Evolutionary conservation across 805 yeast genomes (phyloP).

Genomic region (Cyberlindnera euphorbiiphila): DNA sequence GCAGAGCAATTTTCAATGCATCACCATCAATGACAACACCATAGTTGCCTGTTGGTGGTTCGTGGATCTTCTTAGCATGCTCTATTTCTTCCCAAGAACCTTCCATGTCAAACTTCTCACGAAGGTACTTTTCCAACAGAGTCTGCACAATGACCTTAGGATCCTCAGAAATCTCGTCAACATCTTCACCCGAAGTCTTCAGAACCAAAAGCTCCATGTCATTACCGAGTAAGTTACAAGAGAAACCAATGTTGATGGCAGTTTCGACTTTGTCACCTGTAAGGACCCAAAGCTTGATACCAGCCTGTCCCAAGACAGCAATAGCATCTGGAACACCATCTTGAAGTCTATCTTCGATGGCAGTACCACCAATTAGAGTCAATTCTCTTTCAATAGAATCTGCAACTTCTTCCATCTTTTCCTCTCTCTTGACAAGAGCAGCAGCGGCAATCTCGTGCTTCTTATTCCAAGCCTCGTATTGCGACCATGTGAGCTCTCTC

Average conservation of each 20-base stretch:
- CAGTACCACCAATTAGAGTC: slow-evolving; percentile 73
- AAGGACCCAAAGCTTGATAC: slow-evolving; percentile 78
- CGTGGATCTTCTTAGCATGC: slow-evolving; percentile 52
- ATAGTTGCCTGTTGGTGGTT: slow-evolving; percentile 62
- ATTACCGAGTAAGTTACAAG: slow-evolving; percentile 81
- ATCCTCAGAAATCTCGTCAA: slow-evolving; percentile 39
- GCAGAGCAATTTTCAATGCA: slow-evolving; percentile 54
- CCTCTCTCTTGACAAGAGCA: slow-evolving; percentile 62
- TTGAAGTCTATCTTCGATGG: slow-evolving; percentile 82
- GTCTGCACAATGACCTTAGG: slow-evolving; percentile 40
- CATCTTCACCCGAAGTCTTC: slow-evolving; percentile 55
- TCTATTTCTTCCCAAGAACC: slow-evolving; percentile 57
- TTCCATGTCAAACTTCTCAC: slow-evolving; percentile 49
- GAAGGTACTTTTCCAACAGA: slow-evolving; percentile 49
- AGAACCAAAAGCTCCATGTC: slow-evolving; percentile 71
- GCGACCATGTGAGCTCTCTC: slow-evolving; percentile 55
- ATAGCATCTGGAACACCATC: slow-evolving; percentile 85
- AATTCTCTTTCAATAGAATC: slow-evolving; percentile 66
- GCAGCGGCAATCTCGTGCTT: slow-evolving; percentile 63
- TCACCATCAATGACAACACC: slow-evolving; percentile 79
- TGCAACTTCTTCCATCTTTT: slow-evolving; percentile 68
- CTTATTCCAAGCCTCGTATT: slow-evolving; percentile 59
- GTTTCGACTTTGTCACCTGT: slow-evolving; percentile 99
- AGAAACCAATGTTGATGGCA: slow-evolving; percentile 97
- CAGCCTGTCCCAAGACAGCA: slow-evolving; percentile 64